A percentile compares a stretch with the other conserved stretches of the same genome.
phyloP scores from a whole-genome alignment of 1,139 yeast species.

The Scheffersomyces titani region DNA sequence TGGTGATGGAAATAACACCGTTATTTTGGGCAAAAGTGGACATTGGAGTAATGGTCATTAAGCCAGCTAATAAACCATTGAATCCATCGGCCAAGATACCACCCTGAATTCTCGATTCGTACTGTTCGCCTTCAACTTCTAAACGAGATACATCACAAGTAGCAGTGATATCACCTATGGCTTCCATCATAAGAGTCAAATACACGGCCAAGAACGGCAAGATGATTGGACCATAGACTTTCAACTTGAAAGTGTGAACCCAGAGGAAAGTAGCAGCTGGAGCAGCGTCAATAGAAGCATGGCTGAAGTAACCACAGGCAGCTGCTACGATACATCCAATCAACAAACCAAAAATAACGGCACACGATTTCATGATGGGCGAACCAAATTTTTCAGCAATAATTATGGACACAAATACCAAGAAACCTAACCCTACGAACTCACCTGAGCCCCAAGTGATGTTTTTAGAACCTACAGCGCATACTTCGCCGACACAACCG shows the following conservation, averaged over 20 bases:
- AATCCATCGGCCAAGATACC: conserved; percentile 84
- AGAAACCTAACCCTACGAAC: conserved; percentile 82
- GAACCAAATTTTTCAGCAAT: conserved; percentile 84
- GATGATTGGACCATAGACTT: conserved; percentile 79
- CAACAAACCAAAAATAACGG: conserved; percentile 79
- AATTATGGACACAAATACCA: conserved; percentile 72
- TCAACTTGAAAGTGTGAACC: conserved; percentile 79
- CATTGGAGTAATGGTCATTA: conserved; percentile 79
- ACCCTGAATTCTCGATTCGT: conserved; percentile 87
- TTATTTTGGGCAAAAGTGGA: conserved; percentile 92
- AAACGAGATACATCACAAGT: conserved; percentile 86
- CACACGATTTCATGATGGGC: conserved; percentile 93
- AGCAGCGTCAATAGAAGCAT: conserved; percentile 57
- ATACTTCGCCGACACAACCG: conserved; percentile 53
- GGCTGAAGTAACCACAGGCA: conserved; percentile 79
- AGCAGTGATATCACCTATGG: conserved; percentile 92
- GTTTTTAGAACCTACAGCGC: conserved; percentile 51
- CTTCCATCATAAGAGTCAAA: conserved; percentile 81
- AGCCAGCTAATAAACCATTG: conserved; percentile 71
- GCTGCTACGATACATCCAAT: conserved; percentile 92
- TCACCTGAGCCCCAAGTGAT: conserved; percentile 83
- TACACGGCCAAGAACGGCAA: conserved; percentile 82
- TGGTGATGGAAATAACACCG: conserved; percentile 88
- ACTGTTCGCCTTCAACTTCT: conserved; percentile 76
- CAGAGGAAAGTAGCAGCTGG: conserved; percentile 86